phyloP scores from a whole-genome alignment of 129 eudicot genomes.

The Dittrichia graveolens region DNA sequence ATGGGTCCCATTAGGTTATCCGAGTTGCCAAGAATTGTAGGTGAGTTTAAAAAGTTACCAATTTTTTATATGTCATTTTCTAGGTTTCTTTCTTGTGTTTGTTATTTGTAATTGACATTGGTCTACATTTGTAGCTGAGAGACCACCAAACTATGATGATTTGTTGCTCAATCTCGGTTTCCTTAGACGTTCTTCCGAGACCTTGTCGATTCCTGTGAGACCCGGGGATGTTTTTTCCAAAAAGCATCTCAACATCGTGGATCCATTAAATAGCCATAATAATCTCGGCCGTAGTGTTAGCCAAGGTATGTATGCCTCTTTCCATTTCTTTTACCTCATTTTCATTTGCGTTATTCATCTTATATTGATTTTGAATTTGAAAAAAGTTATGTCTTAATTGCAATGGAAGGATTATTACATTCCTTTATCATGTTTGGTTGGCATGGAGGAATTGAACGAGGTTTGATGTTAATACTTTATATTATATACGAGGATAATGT shows the following conservation, averaged over 20 bases:
- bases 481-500: too few species aligned
- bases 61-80: neutral
- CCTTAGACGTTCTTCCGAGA: constrained; percentile 56
- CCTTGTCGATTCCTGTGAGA: constrained; percentile 61
- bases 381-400: too few species aligned
- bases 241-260: constrained; percentile 83
- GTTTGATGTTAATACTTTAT: too few species aligned
- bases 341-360: too few species aligned
- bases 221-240: constrained; percentile 42
- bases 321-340: neutral
- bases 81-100: neutral
- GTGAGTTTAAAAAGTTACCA: constrained; percentile 44
- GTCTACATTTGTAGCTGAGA: constrained; percentile 59
- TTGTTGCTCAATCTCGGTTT: constrained; percentile 64
- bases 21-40: constrained; percentile 69
- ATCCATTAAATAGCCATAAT: constrained; percentile 79
- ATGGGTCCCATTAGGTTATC: constrained; percentile 78
- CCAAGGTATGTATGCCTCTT: constrained; percentile 68
- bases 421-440: too few species aligned
- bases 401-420: too few species aligned
- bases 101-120: neutral
- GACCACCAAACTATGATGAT: constrained; percentile 52
- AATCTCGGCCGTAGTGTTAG: constrained; percentile 95
- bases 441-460: too few species aligned
- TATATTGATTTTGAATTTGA: too few species aligned